phyloP scores from a whole-genome alignment of 352 stramenopile genomes.

The Thalassiosira livingstoniorum region DNA sequence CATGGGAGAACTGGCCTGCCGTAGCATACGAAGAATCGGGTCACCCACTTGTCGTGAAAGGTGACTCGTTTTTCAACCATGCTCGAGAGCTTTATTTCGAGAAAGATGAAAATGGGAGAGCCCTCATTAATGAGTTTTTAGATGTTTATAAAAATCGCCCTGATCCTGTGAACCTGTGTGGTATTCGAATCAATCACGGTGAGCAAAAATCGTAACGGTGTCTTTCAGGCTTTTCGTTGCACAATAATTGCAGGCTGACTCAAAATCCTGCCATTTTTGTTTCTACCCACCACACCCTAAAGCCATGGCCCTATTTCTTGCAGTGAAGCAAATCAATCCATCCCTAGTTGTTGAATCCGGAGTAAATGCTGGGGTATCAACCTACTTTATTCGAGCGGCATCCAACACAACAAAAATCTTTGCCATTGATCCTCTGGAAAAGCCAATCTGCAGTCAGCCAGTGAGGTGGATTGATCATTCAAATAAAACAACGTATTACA shows the following conservation, averaged over 20 bases:
- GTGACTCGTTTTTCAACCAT: slow-evolving; percentile 6
- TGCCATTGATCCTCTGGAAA: slow-evolving; percentile 40
- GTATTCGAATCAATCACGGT: slow-evolving; percentile 58
- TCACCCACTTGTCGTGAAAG: slow-evolving; percentile 20
- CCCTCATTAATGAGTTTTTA: slow-evolving; percentile 44
- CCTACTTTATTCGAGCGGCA: slow-evolving; percentile 44
- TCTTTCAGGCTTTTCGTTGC: too few species aligned
- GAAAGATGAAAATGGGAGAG: not conserved
- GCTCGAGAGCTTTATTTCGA: not conserved
- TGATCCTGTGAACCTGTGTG: slow-evolving; percentile 40
- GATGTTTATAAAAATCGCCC: slow-evolving; percentile 43
- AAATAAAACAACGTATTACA: slow-evolving; percentile 28
- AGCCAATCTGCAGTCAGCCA: slow-evolving; percentile 45
- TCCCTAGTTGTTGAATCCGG: slow-evolving; percentile 45
- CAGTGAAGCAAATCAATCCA: slow-evolving; percentile 36
- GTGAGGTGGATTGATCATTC: slow-evolving; percentile 41
- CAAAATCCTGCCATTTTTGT: too few species aligned
- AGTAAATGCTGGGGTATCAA: slow-evolving; percentile 44
- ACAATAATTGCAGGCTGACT: too few species aligned
- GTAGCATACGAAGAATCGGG: slow-evolving; percentile 26
- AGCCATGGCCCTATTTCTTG: slow-evolving; percentile 27
- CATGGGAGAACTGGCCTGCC: slow-evolving; percentile 30
- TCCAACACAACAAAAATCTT: slow-evolving; percentile 22
- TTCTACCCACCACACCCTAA: too few species aligned
- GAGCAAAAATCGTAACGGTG: too few species aligned